phyloP scores from a whole-genome alignment of 2,329 filamentous ascomycete species.

The Talaromyces sp. region DNA sequence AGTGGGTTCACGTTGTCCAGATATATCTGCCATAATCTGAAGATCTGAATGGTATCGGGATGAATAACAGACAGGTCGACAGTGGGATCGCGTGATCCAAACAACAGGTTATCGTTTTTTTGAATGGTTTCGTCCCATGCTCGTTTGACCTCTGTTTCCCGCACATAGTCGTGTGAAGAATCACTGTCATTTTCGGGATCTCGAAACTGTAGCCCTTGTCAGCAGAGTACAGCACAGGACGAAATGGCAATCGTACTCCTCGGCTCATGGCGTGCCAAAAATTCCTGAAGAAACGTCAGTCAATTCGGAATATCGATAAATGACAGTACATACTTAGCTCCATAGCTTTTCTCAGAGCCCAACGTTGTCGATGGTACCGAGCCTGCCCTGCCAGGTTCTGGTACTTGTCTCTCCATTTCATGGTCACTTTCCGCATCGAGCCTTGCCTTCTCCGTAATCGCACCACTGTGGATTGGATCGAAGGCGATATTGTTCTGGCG shows the following conservation, averaged over 20 bases:
- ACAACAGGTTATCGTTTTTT: conserved; percentile 51
- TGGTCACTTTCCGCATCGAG: conserved; percentile 14
- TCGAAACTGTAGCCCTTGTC: conserved; percentile 11
- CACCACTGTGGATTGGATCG: conserved; percentile 55
- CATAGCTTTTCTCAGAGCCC: neutral
- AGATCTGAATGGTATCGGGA: conserved; percentile 59
- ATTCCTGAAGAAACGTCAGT: conserved; percentile 7
- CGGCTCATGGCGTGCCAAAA: conserved; percentile 15
- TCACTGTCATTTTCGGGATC: conserved; percentile 29
- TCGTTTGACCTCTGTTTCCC: conserved; percentile 39
- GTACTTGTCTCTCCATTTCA: neutral
- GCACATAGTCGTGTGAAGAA: conserved; percentile 30
- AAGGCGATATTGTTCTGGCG: conserved; percentile 66
- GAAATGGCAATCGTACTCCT: conserved; percentile 9
- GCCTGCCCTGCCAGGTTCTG: neutral
- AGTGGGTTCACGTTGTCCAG: conserved; percentile 67
- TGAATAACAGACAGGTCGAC: conserved; percentile 53
- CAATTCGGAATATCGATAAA: neutral
- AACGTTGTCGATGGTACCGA: conserved; percentile 10
- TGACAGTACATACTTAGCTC: conserved; percentile 4
- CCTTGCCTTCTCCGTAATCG: conserved; percentile 21
- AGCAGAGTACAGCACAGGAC: neutral
- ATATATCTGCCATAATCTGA: conserved; percentile 61
- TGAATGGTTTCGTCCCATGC: conserved; percentile 46
- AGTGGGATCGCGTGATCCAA: conserved; percentile 44